These are phyloP conservation scores for Phytophthora palmivora DNA, from an alignment of 352 stramenopile species.

Conservation along the genomic window DNA sequence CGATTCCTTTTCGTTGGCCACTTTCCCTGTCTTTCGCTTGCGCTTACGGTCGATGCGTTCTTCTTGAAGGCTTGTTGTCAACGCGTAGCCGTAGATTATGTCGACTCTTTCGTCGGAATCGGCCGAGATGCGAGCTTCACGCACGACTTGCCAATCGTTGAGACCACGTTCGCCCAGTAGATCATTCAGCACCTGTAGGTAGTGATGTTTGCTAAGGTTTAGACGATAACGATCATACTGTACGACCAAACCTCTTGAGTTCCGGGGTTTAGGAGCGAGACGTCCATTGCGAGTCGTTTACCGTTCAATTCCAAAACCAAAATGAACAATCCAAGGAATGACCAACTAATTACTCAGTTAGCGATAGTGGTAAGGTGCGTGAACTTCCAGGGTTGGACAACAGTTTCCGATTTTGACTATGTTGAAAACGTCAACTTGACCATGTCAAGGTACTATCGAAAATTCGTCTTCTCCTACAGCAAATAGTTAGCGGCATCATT, in stretches of 20 bases:
- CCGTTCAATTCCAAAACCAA: constrained; percentile 8
- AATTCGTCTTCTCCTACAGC: too few species aligned
- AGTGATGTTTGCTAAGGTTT: background rate
- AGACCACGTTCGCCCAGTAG: constrained; percentile 47
- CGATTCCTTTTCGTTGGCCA: constrained; percentile 6
- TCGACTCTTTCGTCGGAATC: constrained; percentile 30
- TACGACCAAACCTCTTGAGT: constrained; percentile 30
- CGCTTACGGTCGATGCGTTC: constrained; percentile 50
- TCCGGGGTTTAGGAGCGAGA: constrained; percentile 7
- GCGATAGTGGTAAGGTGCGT: background rate
- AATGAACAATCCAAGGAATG: constrained; percentile 1
- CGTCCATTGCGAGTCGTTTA: constrained; percentile 14
- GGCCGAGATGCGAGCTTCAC: constrained; percentile 19
- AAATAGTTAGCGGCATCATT: constrained; percentile 23
- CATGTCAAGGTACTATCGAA: too few species aligned
- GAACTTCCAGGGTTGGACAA: too few species aligned
- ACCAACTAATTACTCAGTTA: too few species aligned
- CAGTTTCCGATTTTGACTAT: too few species aligned
- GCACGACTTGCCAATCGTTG: constrained; percentile 40
- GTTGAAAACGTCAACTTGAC: too few species aligned
- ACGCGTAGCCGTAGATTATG: constrained; percentile 43
- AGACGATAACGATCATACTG: background rate
- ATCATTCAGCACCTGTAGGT: constrained; percentile 55
- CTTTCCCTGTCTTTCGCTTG: constrained; percentile 32
- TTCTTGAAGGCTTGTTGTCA: constrained; percentile 41